Evolutionary conservation across 305 asterid genomes (phyloP), one percentile per base, ranked within the genome.

Genomic region (Petunia hybrid): DNA sequence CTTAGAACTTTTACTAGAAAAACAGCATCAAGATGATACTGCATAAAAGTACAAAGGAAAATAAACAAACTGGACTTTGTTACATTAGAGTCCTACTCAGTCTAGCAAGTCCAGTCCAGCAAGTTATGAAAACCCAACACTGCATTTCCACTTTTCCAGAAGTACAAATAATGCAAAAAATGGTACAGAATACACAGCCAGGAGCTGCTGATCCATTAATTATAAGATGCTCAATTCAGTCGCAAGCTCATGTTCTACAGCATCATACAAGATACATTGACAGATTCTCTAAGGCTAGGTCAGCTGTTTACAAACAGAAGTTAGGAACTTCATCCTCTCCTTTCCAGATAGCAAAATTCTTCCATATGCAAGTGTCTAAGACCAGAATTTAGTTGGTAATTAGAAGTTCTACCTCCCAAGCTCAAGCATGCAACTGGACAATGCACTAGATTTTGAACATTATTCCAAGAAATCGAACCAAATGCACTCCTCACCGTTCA

Each of bases 381-480:
- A 48, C 77, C 77, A 71, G 61, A 48, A 31, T 71, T 69, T 71
- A 31, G 61, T 31, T 71, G 7, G 62, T 51, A 70, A 12, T 48
- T 48, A 46, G 61, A 46, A 48, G 12, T 35, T 71, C 61, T 31
- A 46, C 6, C 61, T 3, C 45, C 77, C 40, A 35, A 8, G 40
- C 8, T 45, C n/a, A 71, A 71, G 43, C 61, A 4, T 63, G 87
- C 79, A 68, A 81, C 81, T 8, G 85, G 88, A 80, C 87, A 85
- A 81, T 62, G 83, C 60, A 85, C 88, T 61, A 76, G 74, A 75
- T 85, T 77, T 60, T 48, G 64, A 4, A 48, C 69, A 65, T 83
- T 83, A 0, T 38, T 75, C 88, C 86, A 81, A 10, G 85, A 71
- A 79, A 87, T 81, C 36, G 85, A 77, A 8, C 85, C 86, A 45